Conservation (phyloP, 1,139 yeast species). For the Geotrichum reessii region DNA sequence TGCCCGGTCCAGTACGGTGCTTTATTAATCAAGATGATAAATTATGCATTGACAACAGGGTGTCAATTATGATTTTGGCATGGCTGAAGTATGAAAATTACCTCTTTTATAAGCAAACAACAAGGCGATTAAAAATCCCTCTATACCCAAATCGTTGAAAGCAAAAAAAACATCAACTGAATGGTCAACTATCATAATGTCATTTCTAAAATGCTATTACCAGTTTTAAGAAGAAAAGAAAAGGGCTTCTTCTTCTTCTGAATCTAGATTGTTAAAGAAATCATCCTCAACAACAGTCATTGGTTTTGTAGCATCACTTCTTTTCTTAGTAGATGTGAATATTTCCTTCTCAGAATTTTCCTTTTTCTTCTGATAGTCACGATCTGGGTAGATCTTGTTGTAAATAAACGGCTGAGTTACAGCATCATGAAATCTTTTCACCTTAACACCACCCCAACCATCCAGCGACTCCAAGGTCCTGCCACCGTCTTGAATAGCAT, state of each 20-base stretch:
- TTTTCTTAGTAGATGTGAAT: neutral
- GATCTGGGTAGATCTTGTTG: slow-evolving; percentile 32
- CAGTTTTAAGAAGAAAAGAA: neutral
- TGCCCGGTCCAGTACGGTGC: no score
- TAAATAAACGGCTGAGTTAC: slow-evolving; percentile 52
- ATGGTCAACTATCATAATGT: no score
- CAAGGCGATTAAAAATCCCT: no score
- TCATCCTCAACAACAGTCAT: neutral
- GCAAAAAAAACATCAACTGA: no score
- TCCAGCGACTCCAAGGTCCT: slow-evolving; percentile 36
- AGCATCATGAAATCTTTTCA: slow-evolving; percentile 42
- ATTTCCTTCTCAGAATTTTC: neutral
- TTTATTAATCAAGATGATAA: no score
- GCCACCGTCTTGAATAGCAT: slow-evolving; percentile 43
- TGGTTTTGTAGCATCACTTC: neutral
- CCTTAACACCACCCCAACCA: slow-evolving; percentile 56
- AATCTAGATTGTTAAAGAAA: neutral
- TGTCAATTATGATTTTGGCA: no score
- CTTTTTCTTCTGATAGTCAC: neutral
- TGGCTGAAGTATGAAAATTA: no score
- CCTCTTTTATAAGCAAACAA: no score
- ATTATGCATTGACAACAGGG: no score
- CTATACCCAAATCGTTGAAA: no score
- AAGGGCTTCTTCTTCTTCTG: neutral
- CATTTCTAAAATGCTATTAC: no score